Evolutionary conservation across 306 rosid genomes (phyloP), one percentile per base, ranked within the genome.

Genomic region (Gynostemma pentaphyllum): DNA sequence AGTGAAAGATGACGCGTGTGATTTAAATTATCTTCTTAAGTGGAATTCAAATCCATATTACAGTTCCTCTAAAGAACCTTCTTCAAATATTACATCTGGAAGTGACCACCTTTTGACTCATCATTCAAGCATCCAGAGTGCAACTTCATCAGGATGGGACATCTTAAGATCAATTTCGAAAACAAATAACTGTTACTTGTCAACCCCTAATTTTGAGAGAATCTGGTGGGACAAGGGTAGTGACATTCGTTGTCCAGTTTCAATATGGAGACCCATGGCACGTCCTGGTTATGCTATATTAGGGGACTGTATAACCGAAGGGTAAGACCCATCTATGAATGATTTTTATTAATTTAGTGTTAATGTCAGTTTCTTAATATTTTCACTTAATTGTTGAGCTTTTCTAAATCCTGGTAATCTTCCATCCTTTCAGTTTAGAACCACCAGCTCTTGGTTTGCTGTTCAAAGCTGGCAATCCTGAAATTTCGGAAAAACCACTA

Each of bases 191-290:
- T 79, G 79, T 67, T 84, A 80, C 64, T 67, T 80, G 75, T 86
- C 99, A 46, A 88, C 90, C 34, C 97, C 97, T 0, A 84, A 88
- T 78, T 92, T 92, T 46, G 99, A 92, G 80, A 87, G 95, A 72
- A 88, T 92, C 73, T 92, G 96, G 99, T 88, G 99, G 99, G 96
- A 92, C 76, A 92, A 84, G 81, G 97, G 99, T 66, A 64, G 80
- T 66, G 96, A 92, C 68, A 71, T 76, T 65, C 87, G 90, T 37
- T 85, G 72, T 29, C 85, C 96, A 34, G 87, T 92, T 78, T 86
- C 99, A 23, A 81, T 92, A 76, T 92, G 99, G 99, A 78, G 99
- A 75, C 99, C 99, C 41, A 65, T 82, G 66, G 76, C 83, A 26
- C 87, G 83, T 53, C 85, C 65, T 18, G 96, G 95, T 66, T 86